Evolutionary conservation across 352 stramenopile genomes (phyloP), one percentile per base, ranked within the genome.

Genomic region (Phytophthora hybrid): DNA sequence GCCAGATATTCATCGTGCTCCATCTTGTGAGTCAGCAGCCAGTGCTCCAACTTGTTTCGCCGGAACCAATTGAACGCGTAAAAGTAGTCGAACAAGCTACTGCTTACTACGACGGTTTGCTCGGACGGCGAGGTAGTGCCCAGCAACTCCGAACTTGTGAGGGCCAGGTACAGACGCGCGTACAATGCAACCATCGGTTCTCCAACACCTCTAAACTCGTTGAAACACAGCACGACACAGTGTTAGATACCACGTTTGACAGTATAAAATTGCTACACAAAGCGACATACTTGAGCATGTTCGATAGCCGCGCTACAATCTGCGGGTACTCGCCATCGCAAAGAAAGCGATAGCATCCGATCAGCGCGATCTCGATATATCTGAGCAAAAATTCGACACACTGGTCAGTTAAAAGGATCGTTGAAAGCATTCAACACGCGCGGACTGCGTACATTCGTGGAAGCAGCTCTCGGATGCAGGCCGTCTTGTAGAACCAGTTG

Each of bases 401-500:
- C 29, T 41, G 21, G 29, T 53, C 14, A 68, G 13, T 49, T 16
- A 19, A 14, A 37, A 56, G 16, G 9, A 10, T 1, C 44, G 39
- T 41, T 37, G 10, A 23, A 18, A 32, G 3, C 29, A 44, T 51
- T 21, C 47, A 26, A 26, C 13, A 31, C 19, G 37, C 23, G 2
- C 5, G 52, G 59, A 26, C 21, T n/a, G 68, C 72, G 63, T 87
- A 97, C 81, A 98, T 96, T 46, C 94, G 85, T 11, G 94, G 94
- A 39, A 98, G 74, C 21, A 98, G 85, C 63, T 98, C 93, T 52
- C 93, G 88, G 63, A 98, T 98, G 69, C 92, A 98, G 16, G 92
- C 91, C 0, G 91, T 97, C 79, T 98, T 98, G 87, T 98, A 98
- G 62, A 98, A 97, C 94, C 94, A 98, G 73, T 98, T 98, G 14